phyloP scores from a whole-genome alignment of 1,139 yeast genomes.

The Meyerozyma sp. region DNA sequence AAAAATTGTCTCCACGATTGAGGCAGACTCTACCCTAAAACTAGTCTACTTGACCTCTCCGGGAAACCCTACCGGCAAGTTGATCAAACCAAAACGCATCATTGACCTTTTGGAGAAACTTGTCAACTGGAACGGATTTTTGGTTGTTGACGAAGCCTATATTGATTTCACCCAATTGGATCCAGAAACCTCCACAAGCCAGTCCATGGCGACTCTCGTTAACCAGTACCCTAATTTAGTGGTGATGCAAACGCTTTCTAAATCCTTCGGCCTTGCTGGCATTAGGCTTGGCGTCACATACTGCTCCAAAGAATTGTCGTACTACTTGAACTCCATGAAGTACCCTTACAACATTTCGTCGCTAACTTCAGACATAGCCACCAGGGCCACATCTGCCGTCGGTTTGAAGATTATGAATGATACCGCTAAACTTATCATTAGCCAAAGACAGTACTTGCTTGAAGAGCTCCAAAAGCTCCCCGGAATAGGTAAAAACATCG shows the following conservation, averaged over 20 bases:
- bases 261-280: slow-evolving; percentile 95
- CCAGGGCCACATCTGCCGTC: slow-evolving; percentile 55
- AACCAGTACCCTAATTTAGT: slow-evolving; percentile 78
- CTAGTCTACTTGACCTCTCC: slow-evolving; percentile 89
- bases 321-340: slow-evolving; percentile 77
- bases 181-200: slow-evolving; percentile 13
- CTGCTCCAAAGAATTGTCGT: slow-evolving; percentile 54
- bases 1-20: slow-evolving; percentile 48
- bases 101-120: slow-evolving; percentile 46
- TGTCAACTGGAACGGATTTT: slow-evolving; percentile 62
- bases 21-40: slow-evolving; percentile 57
- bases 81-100: slow-evolving; percentile 46
- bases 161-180: slow-evolving; percentile 60
- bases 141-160: slow-evolving; percentile 93
- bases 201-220: slow-evolving; percentile 77
- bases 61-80: slow-evolving; percentile 91
- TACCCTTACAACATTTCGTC: slow-evolving; percentile 94
- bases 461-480: slow-evolving; percentile 46
- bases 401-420: slow-evolving; percentile 59
- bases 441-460: slow-evolving; percentile 53
- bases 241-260: slow-evolving; percentile 87
- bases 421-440: slow-evolving; percentile 44
- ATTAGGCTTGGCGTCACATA: slow-evolving; percentile 82
- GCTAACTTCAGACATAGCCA: slow-evolving; percentile 70
- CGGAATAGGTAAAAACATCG: slow-evolving; percentile 70